A percentile compares a stretch with the other conserved stretches of the same genome.
These are phyloP conservation scores for Podospora conica DNA, from an alignment of 495 filamentous ascomycete species.

Conservation along the genomic window DNA sequence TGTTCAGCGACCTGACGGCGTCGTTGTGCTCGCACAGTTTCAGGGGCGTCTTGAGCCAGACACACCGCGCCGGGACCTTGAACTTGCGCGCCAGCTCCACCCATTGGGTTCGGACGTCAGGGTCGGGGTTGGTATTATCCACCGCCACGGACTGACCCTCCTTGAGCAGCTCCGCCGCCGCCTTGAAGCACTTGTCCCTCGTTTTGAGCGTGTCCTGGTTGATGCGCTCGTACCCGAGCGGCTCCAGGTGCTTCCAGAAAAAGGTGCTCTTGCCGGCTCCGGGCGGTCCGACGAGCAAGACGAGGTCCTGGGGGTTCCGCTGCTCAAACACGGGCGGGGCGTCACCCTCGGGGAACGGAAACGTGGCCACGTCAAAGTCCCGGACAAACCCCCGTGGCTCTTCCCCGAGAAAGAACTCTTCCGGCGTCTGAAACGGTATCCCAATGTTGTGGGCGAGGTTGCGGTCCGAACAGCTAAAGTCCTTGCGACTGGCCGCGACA, in stretches of 20 bases:
- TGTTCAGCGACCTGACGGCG: constrained; percentile 69
- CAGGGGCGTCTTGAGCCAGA: constrained; percentile 70
- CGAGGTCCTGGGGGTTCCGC: constrained; percentile 61
- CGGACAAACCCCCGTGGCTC: constrained; percentile 54
- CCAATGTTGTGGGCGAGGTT: constrained; percentile 79
- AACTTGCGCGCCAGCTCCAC: constrained; percentile 62
- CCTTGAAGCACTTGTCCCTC: constrained; percentile 74
- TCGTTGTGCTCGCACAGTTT: constrained; percentile 86
- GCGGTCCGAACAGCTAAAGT: constrained; percentile 73
- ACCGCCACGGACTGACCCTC: constrained; percentile 64
- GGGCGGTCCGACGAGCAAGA: constrained; percentile 83
- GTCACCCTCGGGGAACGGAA: constrained; percentile 25
- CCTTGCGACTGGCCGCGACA: constrained; percentile 29
- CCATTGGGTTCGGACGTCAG: constrained; percentile 69
- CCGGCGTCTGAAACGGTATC: constrained; percentile 76
- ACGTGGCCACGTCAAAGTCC: constrained; percentile 55
- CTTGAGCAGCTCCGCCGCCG: constrained; percentile 57
- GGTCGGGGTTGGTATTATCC: constrained; percentile 89
- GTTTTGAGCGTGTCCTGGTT: constrained; percentile 89
- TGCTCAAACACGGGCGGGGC: constrained; percentile 47
- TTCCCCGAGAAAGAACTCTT: constrained; percentile 79
- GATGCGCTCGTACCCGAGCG: constrained; percentile 73
- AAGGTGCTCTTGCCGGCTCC: constrained; percentile 89
- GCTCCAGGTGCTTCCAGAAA: constrained; percentile 71
- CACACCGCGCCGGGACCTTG: constrained; percentile 71